Base-by-base conservation (phyloP, 2,329 filamentous ascomycete genomes). In the Trichophyton simii region DNA sequence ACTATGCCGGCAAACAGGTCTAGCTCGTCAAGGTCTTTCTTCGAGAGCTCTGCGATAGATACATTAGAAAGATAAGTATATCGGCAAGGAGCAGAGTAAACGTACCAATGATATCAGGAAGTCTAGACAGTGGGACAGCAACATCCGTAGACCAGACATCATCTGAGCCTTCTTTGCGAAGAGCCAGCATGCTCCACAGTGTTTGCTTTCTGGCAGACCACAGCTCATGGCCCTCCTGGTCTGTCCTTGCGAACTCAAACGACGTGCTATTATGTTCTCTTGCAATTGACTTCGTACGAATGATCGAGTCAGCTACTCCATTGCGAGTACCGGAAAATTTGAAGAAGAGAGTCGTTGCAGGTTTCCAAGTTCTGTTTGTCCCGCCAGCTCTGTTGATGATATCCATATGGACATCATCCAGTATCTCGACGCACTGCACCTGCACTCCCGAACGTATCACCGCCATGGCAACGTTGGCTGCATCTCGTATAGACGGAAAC, bases 1-100 rank as follows among this genome's bases (percentile, higher is more conserved):
- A 96, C 78, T 31, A 95, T 88, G 68, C 87, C 91, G 0, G 90
- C 89, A 71, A 96, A 95, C 1, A 96, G 76, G 0, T 89, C 90
- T 9, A 96, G 79, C 11, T 89, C 85, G 68, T 92, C 88, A 81
- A 95, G 86, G 69, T 95, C 89, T 71, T 89, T 88, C 77, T 96
- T 95, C 65, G 88, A 91, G 50, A 90, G 79, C 71, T 95, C 91
- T 78, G 28, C 28, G 6, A 31, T 7, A 7, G 28, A 31, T 7
- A 31, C 28, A 7, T 31, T 31, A 31, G 28, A 31, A 6, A 6
- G 28, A 6, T 2, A 31, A 31, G 28, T 7, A 31, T 31, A 31
- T 7, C 28, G 28, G 28, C 7, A 25, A 22, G 20, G 18, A 18
- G 4, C 20, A 18, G 46, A 34, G 48, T 11, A 3, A 28, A 65